Percentiles rank a stretch among this genome's conserved stretches.
These are phyloP conservation scores for Colletotrichum lini DNA, from an alignment of 2,329 filamentous ascomycete genomes.

Conservation along the genomic window DNA sequence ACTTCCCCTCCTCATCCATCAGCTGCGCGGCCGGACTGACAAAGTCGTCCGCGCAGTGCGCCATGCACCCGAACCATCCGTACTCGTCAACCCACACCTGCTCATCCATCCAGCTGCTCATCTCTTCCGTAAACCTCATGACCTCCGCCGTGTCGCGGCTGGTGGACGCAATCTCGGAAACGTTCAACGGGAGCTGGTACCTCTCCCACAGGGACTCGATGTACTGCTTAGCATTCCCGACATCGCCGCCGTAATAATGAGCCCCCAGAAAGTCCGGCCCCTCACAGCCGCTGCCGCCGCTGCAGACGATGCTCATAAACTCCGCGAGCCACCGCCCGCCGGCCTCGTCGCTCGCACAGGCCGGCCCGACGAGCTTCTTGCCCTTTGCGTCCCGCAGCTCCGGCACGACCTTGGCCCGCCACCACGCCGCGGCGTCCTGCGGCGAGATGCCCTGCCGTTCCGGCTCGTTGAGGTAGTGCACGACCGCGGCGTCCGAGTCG, in stretches of 20 bases:
- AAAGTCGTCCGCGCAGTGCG: conserved; percentile 57
- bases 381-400: conserved; percentile 18
- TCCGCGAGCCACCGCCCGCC: conserved; percentile 58
- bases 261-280: conserved; percentile 58
- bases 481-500: conserved; percentile 49
- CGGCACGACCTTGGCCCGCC: conserved; percentile 55
- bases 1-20: conserved; percentile 58
- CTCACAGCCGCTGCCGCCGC: conserved; percentile 46
- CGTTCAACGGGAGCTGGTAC: conserved; percentile 53
- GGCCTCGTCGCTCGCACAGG: conserved; percentile 54
- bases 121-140: conserved; percentile 54
- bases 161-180: conserved; percentile 59
- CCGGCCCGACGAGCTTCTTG: conserved; percentile 55
- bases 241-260: conserved; percentile 59
- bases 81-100: conserved; percentile 60
- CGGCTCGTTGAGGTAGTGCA: conserved; percentile 64
- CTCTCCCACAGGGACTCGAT: conserved; percentile 53
- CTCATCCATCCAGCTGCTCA: conserved; percentile 60
- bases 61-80: conserved; percentile 60
- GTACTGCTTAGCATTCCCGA: conserved; percentile 53
- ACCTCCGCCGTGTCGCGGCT: conserved; percentile 55
- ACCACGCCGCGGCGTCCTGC: conserved; percentile 55
- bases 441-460: conserved; percentile 54
- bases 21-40: conserved; percentile 62
- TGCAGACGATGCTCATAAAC: conserved; percentile 54